These are phyloP conservation scores for Kregervanrija fluxuum DNA, from an alignment of 805 yeast species.

Conservation along the genomic window DNA sequence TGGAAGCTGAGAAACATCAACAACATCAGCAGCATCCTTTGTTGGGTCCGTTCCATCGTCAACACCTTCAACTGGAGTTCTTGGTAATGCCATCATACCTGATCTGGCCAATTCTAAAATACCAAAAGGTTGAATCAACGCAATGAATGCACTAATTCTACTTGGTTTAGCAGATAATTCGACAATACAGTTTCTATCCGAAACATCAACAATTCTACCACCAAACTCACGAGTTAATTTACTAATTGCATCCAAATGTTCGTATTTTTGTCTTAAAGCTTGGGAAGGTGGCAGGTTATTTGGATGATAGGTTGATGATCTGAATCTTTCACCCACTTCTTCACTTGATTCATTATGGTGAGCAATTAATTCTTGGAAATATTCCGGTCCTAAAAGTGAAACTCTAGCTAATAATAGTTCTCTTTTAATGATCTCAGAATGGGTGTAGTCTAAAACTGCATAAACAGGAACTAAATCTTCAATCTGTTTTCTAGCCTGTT, in stretches of 20 bases:
- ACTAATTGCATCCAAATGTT: slow-evolving; percentile 78
- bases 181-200: slow-evolving; percentile 88
- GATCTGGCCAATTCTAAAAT: slow-evolving; percentile 93
- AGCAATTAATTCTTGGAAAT: slow-evolving; percentile 87
- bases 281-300: slow-evolving; percentile 83
- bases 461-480: slow-evolving; percentile 98
- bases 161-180: slow-evolving; percentile 93
- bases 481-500: slow-evolving; percentile 96
- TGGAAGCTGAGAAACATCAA: slow-evolving; percentile 85
- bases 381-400: slow-evolving; percentile 94
- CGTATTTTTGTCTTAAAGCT: slow-evolving; percentile 89
- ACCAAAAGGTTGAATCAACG: slow-evolving; percentile 91
- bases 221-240: slow-evolving; percentile 82
- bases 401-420: slow-evolving; percentile 89
- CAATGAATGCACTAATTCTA: slow-evolving; percentile 78
- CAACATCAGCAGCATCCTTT: slow-evolving; percentile 58
- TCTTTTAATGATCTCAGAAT: slow-evolving; percentile 83
- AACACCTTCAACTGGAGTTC: slow-evolving; percentile 72
- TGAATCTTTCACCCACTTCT: slow-evolving; percentile 35
- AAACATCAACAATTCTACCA: slow-evolving; percentile 85
- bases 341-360: slow-evolving; percentile 58
- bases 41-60: slow-evolving; percentile 43
- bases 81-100: slow-evolving; percentile 98
- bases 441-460: slow-evolving; percentile 92
- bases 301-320: slow-evolving; percentile 65